phyloP scores from a whole-genome alignment of 306 rosid genomes.

The Gleditsia sinensis region DNA sequence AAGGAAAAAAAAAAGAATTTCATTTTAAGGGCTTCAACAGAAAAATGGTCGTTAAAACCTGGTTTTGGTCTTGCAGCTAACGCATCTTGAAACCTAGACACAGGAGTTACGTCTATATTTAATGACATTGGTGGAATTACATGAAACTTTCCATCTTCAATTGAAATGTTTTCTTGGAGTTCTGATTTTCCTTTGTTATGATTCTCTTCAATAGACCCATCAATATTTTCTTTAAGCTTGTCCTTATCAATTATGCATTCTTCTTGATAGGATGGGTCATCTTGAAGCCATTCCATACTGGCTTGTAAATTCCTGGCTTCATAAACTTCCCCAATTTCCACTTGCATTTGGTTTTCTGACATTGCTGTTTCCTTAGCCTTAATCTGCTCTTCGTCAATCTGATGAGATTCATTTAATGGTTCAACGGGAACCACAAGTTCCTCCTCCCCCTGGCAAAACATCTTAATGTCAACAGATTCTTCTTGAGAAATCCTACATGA shows the following conservation, averaged over 20 bases:
- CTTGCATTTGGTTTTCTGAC: constrained; percentile 23
- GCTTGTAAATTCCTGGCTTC: constrained; percentile 24
- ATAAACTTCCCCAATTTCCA: constrained; percentile 20
- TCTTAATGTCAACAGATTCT: constrained; percentile 30
- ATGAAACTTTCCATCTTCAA: constrained; percentile 27
- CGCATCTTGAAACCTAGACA: constrained; percentile 34
- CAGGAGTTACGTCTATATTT: constrained; percentile 36
- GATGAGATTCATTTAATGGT: constrained; percentile 30
- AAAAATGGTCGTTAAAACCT: background rate
- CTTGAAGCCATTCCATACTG: constrained; percentile 40
- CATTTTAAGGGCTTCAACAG: background rate
- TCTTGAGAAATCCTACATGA: constrained; percentile 25
- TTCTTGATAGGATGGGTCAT: constrained; percentile 19
- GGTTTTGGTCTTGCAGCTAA: constrained; percentile 31
- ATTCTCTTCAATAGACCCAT: constrained; percentile 33
- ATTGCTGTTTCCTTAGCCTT: constrained; percentile 24
- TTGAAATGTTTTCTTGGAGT: constrained; percentile 23
- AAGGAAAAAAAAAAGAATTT: background rate
- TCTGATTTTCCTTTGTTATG: constrained; percentile 17
- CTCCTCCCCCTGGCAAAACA: constrained; percentile 5
- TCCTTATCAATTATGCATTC: constrained; percentile 28
- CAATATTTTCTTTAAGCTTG: constrained; percentile 23
- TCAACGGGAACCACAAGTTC: constrained; percentile 24
- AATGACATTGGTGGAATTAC: constrained; percentile 9
- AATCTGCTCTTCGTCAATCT: constrained; percentile 14